Conservation (phyloP, 805 yeast species). For the Kluyveromyces wickerhamii region DNA sequence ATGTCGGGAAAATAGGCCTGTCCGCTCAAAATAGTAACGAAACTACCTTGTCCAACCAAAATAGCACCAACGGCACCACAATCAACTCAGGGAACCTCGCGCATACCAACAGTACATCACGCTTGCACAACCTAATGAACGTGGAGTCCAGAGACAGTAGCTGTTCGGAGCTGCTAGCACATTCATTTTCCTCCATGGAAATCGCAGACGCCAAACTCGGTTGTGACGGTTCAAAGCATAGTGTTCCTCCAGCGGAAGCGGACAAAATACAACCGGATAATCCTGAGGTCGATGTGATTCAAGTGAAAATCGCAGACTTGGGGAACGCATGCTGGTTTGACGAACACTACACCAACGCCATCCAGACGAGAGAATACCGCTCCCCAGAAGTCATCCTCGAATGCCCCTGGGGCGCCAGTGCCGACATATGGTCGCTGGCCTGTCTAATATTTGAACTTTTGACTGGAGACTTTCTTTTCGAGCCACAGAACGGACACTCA, state of each 20-base stretch:
- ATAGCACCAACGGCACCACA: not conserved
- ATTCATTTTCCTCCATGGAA: slow-evolving; percentile 6
- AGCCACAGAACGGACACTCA: slow-evolving; percentile 66
- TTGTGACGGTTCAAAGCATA: not conserved
- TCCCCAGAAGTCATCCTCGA: slow-evolving; percentile 84
- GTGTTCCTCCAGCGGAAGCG: slow-evolving; percentile 4
- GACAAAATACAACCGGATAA: slow-evolving; percentile 2
- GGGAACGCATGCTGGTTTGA: slow-evolving; percentile 86
- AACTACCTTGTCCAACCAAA: not conserved
- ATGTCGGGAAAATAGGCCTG: slow-evolving; percentile 9
- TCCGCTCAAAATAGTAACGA: slow-evolving; percentile 1
- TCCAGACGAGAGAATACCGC: slow-evolving; percentile 88
- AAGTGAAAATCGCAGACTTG: slow-evolving; percentile 84
- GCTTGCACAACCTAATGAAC: slow-evolving; percentile 1
- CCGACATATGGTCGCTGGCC: slow-evolving; percentile 95
- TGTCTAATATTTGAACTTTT: slow-evolving; percentile 83
- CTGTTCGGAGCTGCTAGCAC: slow-evolving; percentile 1
- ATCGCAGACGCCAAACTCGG: not conserved
- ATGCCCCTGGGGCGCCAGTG: slow-evolving; percentile 87
- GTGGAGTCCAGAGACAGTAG: not conserved
- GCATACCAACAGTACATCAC: not conserved
- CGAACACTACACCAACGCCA: slow-evolving; percentile 78
- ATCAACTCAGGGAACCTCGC: not conserved
- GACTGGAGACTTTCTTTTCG: slow-evolving; percentile 92
- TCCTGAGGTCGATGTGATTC: slow-evolving; percentile 43